Evolutionary conservation across 1,284 basidiomycete genomes (phyloP).

Genomic region (Wallemia hederae): DNA sequence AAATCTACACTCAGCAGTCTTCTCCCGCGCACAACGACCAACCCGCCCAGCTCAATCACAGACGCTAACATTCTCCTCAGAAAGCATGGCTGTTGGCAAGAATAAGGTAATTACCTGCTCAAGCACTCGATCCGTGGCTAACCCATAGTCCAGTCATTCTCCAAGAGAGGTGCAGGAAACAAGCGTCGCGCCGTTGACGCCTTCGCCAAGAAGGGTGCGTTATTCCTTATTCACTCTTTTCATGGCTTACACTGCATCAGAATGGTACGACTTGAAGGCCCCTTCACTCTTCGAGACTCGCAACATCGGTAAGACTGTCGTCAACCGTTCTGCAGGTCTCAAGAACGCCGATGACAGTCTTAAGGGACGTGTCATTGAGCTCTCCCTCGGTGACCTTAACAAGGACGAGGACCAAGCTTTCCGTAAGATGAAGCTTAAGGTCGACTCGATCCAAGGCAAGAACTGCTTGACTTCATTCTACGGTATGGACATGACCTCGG

Average conservation of each 20-base stretch:
- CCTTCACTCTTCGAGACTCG: constrained; percentile 91
- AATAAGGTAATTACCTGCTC: constrained; percentile 15
- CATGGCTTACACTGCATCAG: constrained; percentile 19
- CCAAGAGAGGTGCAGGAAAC: constrained; percentile 98
- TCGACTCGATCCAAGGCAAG: constrained; percentile 96
- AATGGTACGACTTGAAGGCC: constrained; percentile 99
- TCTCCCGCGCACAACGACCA: too few species aligned
- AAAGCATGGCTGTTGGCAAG: constrained; percentile 68
- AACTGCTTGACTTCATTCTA: constrained; percentile 99
- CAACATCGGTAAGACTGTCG: constrained; percentile 95
- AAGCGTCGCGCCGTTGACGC: constrained; percentile 99
- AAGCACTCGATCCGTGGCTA: constrained; percentile 7
- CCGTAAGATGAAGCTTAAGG: constrained; percentile 95
- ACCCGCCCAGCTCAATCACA: background rate
- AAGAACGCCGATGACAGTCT: constrained; percentile 98
- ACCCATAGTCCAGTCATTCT: constrained; percentile 36
- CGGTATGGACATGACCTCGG: constrained; percentile 99
- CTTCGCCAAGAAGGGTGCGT: constrained; percentile 81
- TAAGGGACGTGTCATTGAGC: constrained; percentile 86
- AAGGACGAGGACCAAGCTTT: constrained; percentile 99
- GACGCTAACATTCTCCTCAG: background rate
- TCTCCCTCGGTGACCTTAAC: constrained; percentile 92
- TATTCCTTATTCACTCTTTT: constrained; percentile 1
- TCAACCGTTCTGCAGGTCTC: constrained; percentile 91
- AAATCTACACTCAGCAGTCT: too few species aligned